Percentiles rank a stretch among this genome's conserved stretches.
These are phyloP conservation scores for Fusarium sp. DNA, from an alignment of 2,329 filamentous ascomycete genomes.

Conservation along the genomic window DNA sequence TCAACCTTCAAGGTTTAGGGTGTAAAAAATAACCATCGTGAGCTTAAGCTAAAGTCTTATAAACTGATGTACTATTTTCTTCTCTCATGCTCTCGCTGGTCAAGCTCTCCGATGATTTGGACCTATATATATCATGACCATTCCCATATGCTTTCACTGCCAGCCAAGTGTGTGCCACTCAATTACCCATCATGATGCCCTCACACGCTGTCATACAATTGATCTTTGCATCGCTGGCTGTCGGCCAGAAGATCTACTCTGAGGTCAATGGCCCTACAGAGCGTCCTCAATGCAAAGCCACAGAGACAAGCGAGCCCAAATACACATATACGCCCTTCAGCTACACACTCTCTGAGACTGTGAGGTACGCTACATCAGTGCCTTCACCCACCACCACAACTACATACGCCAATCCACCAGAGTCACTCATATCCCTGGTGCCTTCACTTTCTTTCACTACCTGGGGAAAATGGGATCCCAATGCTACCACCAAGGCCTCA, in stretches of 20 bases:
- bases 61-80: not conserved
- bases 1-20: not conserved
- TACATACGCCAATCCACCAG: constrained; percentile 49
- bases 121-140: constrained; percentile 14
- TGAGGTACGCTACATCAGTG: constrained; percentile 50
- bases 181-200: constrained; percentile 25
- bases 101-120: not conserved
- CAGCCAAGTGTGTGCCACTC: constrained; percentile 1
- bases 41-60: not conserved
- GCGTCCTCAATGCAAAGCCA: constrained; percentile 46
- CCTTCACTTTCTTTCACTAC: constrained; percentile 50
- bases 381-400: constrained; percentile 49
- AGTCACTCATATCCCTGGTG: constrained; percentile 44
- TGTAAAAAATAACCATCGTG: not conserved
- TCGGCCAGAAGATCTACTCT: constrained; percentile 47
- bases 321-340: constrained; percentile 49
- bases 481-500: constrained; percentile 44
- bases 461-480: constrained; percentile 53
- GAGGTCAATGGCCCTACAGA: constrained; percentile 46
- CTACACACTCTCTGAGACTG: constrained; percentile 50
- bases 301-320: constrained; percentile 39
- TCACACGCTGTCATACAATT: constrained; percentile 32
- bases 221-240: constrained; percentile 37
- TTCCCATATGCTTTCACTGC: not conserved
- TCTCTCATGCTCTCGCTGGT: not conserved